Evolutionary conservation across 2,329 filamentous ascomycete species (phyloP).

Genomic region (Periconia sp.): DNA sequence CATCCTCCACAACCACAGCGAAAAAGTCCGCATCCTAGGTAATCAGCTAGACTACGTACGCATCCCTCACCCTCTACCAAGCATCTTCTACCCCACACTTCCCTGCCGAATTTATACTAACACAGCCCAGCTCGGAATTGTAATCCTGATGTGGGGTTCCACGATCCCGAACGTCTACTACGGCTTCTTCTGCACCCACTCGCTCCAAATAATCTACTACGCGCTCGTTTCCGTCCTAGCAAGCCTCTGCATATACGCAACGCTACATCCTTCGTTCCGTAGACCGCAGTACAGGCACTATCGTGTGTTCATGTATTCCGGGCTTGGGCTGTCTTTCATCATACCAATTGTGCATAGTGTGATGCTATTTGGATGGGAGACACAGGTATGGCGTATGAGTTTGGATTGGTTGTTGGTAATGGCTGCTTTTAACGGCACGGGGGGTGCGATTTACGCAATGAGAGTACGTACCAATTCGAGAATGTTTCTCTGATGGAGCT

Average conservation of each 20-base stretch:
- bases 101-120: background rate
- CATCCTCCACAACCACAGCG: constrained; percentile 23
- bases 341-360: constrained; percentile 20
- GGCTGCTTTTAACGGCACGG: constrained; percentile 15
- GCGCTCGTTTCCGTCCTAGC: constrained; percentile 18
- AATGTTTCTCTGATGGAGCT: constrained; percentile 39
- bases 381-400: constrained; percentile 21
- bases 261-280: constrained; percentile 19
- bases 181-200: constrained; percentile 17
- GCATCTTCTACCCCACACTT: too few species aligned
- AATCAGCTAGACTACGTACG: constrained; percentile 21
- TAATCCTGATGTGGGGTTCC: constrained; percentile 24
- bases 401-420: constrained; percentile 26
- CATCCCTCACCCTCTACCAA: too few species aligned
- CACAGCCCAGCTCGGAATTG: constrained; percentile 17
- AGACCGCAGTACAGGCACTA: constrained; percentile 15
- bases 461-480: constrained; percentile 6
- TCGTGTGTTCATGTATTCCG: constrained; percentile 17
- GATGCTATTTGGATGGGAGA: constrained; percentile 16
- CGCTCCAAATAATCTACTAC: constrained; percentile 17
- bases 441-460: constrained; percentile 15
- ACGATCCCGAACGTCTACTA: constrained; percentile 24
- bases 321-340: constrained; percentile 18
- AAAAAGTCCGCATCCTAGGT: constrained; percentile 7
- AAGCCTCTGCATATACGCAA: constrained; percentile 12